Conservation (phyloP, 2,329 filamentous ascomycete genomes). For the Tolypocladium cylindrosporum region DNA sequence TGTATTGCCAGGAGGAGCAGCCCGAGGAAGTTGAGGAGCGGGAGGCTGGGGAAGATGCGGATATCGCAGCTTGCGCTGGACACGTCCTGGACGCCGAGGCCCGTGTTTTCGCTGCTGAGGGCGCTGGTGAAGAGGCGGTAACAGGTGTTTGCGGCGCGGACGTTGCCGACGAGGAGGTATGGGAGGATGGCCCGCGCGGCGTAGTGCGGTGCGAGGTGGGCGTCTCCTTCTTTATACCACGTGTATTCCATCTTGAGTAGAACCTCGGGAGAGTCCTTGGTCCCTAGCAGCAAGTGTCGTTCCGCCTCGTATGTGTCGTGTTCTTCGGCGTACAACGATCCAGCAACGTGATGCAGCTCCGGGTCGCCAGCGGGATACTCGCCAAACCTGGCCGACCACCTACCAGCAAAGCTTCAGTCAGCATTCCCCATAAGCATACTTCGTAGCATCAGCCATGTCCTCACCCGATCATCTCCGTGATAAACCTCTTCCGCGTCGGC, state of each 20-base stretch:
- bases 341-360: constrained; percentile 87
- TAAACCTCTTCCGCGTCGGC: constrained; percentile 86
- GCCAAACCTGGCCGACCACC: constrained; percentile 77
- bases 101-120: constrained; percentile 29
- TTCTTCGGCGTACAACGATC: constrained; percentile 83
- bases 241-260: constrained; percentile 79
- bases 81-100: constrained; percentile 70
- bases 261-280: constrained; percentile 73
- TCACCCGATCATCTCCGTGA: constrained; percentile 71
- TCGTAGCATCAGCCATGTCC: constrained; percentile 12
- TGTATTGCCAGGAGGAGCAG: constrained; percentile 77
- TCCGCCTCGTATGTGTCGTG: constrained; percentile 91
- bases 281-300: constrained; percentile 78
- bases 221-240: constrained; percentile 86
- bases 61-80: constrained; percentile 63
- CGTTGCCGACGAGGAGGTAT: constrained; percentile 82
- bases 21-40: constrained; percentile 90
- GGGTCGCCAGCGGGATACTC: constrained; percentile 87
- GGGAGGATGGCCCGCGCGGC: constrained; percentile 80
- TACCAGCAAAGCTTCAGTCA: constrained; percentile 9
- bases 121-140: constrained; percentile 52
- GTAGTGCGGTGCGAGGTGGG: constrained; percentile 80
- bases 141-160: constrained; percentile 77
- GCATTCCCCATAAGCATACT: constrained; percentile 1
- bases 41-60: constrained; percentile 79